Evolutionary conservation across 352 stramenopile genomes (phyloP), one percentile per base, ranked within the genome.

Genomic region (Pythium sp.): DNA sequence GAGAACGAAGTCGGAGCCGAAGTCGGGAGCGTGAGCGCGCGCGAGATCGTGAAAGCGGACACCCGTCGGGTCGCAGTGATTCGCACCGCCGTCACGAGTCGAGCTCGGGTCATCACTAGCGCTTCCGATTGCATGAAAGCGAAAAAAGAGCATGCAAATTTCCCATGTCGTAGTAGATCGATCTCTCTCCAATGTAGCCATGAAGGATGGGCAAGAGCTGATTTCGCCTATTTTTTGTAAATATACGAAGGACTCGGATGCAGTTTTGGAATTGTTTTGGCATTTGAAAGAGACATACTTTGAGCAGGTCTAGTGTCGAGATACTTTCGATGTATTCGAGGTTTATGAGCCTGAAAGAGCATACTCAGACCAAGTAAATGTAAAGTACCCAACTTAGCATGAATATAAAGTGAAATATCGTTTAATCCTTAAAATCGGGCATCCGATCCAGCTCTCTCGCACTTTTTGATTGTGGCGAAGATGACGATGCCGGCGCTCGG

Each of bases 1-100:
- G 63, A 47, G 63, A 74, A 18, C 69, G 72, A 26, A 70, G 74
- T 54, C 58, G 68, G 41, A 66, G 69, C 18, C 32, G 70, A 14
- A 63, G 58, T 60, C 69, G 69, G 41, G 65, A 72, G 30, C 62
- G 66, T 7, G 66, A 73, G 14, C 51, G 69, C 7, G 30, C 38
- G 15, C 55, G 67, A 30, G 67, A 69, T 24, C 61, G 68, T 24
- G 68, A 72, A 15, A 24, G 63, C 8, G 68, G 63, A n/a, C 41
- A 63, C 20, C 15, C 46, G 14, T 22, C 49, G 28, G 11, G 56
- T 38, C 62, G 64, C 34, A 64, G 49, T 22, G 46, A 69, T 14
- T 26, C 55, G 9, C 55, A 46, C n/a, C 56, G 56, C 14, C 56
- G 32, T 24, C 56, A 62, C 56, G 56, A 62, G 4, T 62, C 56